Base-by-base conservation (phyloP, 2,329 filamentous ascomycete genomes). In the Scedosporium apiospermum region DNA sequence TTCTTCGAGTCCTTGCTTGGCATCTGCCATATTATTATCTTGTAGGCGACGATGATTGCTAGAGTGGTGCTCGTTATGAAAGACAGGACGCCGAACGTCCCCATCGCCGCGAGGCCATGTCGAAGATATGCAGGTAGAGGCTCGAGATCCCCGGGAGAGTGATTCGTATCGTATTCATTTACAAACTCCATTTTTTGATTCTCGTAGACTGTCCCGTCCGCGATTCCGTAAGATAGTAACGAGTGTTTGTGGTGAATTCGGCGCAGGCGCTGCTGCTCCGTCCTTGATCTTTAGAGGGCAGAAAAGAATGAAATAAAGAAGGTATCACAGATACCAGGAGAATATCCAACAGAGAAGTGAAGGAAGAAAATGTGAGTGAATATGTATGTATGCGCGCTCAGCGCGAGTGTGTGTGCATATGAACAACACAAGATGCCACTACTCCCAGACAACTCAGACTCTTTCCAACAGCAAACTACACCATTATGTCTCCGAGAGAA, bases 101-200 rank as follows among this genome's bases (percentile, higher is more conserved):
- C 68, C 38, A 77, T 73, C n/a, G 73, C 74, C 9, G 71, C 69
- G 26, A 77, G 72, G 30, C 75, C 75, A 59, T 71, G 68, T 16
- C 66, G 68, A 23, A 77, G 71, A 26, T 72, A 69, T 2, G 67
- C 65, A 4, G 73, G 73, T 26, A 77, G 66, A 12, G 75, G 74
- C 4, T 68, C 66, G n/a, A 77, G 67, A 23, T 69, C 72, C 53
- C 65, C 66, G 5, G 66, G 66, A 10, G 67, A 68, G 38, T 71
- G 67, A 58, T 72, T 70, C 59, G 68, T 69, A 63, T 70, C 68
- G 65, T 68, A 67, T 34, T 62, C 64, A 26, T 65, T 62, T 38
- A 60, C 16, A 21, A 27, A 49, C 18, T 57, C 49, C 60, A 62
- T 62, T 16, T 27, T 27, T 42, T 3, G 44, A 14, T 41, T 14